Base-by-base conservation (phyloP, 768 basidiomycete species). In the Boletus bicolor region DNA sequence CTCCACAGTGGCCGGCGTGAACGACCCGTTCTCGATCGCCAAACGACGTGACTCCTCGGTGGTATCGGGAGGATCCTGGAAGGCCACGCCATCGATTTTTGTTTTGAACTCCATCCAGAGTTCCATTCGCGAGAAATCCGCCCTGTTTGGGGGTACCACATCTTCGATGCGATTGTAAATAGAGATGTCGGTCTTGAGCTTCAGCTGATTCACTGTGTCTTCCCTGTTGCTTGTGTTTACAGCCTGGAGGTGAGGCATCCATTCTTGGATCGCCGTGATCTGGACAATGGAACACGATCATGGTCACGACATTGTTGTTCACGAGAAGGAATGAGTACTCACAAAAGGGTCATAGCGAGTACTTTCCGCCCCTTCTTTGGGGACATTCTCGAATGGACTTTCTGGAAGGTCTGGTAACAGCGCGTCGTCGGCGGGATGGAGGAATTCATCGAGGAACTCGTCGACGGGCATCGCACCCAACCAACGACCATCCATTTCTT, bases 101-200 rank as follows among this genome's bases (percentile, higher is more conserved):
- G 34, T 9, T 28, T 58, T 55, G 50, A 58, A 48, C 15, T 58
- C 53, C 6, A 50, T 37, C 57, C 57, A 59, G 4, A 59, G 44
- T n/a, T 59, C 57, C 46, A 44, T 44, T 2, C 11, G n/a, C 7
- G 58, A 32, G 14, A 49, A 59, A 15, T 57, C 30, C 0, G 55
- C 49, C 42, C n/a, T 46, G 1, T 19, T 9, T 8, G 56, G 45
- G 14, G 36, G 17, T 30, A 24, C 35, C 36, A 36, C 36, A 12
- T 24, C 38, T 0, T 47, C 44, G 19, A 21, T 19, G 0, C 5
- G 44, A n/a, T 55, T 35, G 42, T 49, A 58, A 14, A 56, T 0
- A 0, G 57, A 56, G 5, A 56, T 5, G 24, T 56, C 57, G 0
- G 41, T 11, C 42, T 50, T 59, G 17, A 49, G 47, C 10, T 37